These are phyloP conservation scores for Clohesyomyces aquaticus DNA, from an alignment of 495 filamentous ascomycete species.

Conservation along the genomic window DNA sequence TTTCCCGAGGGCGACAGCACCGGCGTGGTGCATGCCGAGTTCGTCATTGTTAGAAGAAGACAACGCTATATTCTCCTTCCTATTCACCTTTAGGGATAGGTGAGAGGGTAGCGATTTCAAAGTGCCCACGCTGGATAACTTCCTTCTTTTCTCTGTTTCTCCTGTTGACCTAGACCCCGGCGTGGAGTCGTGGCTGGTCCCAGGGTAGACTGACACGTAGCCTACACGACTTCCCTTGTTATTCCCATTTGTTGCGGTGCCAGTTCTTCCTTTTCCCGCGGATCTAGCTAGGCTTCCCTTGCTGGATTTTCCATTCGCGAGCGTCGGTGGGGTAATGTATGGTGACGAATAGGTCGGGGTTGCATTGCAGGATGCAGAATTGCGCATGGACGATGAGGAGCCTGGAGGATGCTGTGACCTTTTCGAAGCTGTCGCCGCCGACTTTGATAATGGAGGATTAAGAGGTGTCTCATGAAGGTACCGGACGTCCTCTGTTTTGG, in stretches of 20 bases:
- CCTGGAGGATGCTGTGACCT: not conserved
- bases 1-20: not conserved
- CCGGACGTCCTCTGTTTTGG: slow-evolving; percentile 5
- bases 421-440: not conserved
- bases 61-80: not conserved
- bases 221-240: too few species aligned
- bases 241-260: too few species aligned
- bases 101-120: not conserved
- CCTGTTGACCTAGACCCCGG: too few species aligned
- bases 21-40: not conserved
- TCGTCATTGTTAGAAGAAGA: not conserved
- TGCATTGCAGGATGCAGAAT: not conserved
- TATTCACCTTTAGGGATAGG: not conserved
- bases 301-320: not conserved
- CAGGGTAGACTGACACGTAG: not conserved
- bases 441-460: not conserved
- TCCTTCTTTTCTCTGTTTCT: not conserved
- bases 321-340: not conserved
- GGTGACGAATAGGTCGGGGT: not conserved
- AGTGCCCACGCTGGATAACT: not conserved
- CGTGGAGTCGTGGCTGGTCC: not conserved
- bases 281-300: too few species aligned
- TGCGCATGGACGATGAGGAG: not conserved
- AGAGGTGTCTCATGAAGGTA: slow-evolving; percentile 1
- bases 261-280: too few species aligned